A percentile compares a stretch with the other conserved stretches of the same genome.
Evolutionary conservation across 2,329 filamentous ascomycete genomes (phyloP).

Genomic region (Hyphodiscus sp.): DNA sequence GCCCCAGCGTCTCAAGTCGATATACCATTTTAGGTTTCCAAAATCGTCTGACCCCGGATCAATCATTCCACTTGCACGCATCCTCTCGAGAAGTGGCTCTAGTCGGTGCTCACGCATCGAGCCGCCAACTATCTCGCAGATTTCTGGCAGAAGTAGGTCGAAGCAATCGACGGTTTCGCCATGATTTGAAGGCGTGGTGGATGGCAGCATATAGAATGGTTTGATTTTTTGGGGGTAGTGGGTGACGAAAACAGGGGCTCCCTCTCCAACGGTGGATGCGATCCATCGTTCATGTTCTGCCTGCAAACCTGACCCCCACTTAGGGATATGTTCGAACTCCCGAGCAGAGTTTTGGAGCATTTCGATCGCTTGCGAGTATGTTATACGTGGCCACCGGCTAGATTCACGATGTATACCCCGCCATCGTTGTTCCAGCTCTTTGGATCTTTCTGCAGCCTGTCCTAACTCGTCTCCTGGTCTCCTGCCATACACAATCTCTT

Average conservation of each 20-base stretch:
- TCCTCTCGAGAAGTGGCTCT: slow-evolving; percentile 48
- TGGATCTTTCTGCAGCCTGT: neutral
- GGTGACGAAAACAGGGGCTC: slow-evolving; percentile 77
- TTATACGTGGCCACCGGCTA: slow-evolving; percentile 67
- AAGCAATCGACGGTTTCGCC: slow-evolving; percentile 59
- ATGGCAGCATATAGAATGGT: slow-evolving; percentile 81
- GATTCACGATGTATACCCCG: slow-evolving; percentile 47
- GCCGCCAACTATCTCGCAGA: slow-evolving; percentile 63
- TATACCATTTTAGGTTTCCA: slow-evolving; percentile 59
- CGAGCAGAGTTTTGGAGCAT: slow-evolving; percentile 53
- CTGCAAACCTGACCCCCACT: slow-evolving; percentile 70
- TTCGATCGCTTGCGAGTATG: slow-evolving; percentile 72
- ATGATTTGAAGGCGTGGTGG: slow-evolving; percentile 21
- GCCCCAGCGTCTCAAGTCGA: slow-evolving; percentile 62
- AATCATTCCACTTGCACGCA: slow-evolving; percentile 51
- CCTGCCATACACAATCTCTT: slow-evolving; percentile 39
- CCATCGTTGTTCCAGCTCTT: slow-evolving; percentile 64
- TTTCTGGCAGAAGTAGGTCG: slow-evolving; percentile 62
- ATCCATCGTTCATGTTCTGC: slow-evolving; percentile 91
- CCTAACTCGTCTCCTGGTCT: slow-evolving; percentile 5
- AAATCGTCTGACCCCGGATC: slow-evolving; percentile 30
- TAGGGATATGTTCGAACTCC: slow-evolving; percentile 60
- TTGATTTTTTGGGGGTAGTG: slow-evolving; percentile 87
- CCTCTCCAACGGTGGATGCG: slow-evolving; percentile 51
- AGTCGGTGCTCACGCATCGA: slow-evolving; percentile 64